Percentiles rank a stretch among this genome's conserved stretches.
Conservation (phyloP, 345 rosid genomes). For the Eutrema japonicum region DNA sequence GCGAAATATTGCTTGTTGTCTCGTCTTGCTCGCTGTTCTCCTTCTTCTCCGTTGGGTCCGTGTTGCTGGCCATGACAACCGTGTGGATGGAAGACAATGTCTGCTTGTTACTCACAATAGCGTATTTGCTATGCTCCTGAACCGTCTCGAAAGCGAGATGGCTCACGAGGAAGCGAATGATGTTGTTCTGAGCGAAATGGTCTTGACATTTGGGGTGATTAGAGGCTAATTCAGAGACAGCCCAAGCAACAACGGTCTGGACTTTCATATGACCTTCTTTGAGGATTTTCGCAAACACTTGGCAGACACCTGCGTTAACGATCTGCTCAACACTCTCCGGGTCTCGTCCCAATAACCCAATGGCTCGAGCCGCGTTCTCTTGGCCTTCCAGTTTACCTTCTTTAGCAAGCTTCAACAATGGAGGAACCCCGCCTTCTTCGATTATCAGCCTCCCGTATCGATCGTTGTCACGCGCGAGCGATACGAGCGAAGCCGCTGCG, state of each 20-base stretch:
- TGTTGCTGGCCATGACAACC: slow-evolving; percentile 54
- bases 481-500: slow-evolving; percentile 77
- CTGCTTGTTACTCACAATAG: slow-evolving; percentile 57
- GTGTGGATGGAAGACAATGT: slow-evolving; percentile 55
- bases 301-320: slow-evolving; percentile 72
- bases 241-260: slow-evolving; percentile 74
- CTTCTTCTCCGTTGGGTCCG: not conserved
- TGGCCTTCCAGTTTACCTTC: slow-evolving; percentile 80
- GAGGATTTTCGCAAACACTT: slow-evolving; percentile 76
- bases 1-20: slow-evolving; percentile 37
- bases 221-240: slow-evolving; percentile 69
- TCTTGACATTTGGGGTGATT: slow-evolving; percentile 71
- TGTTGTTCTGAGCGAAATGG: slow-evolving; percentile 73
- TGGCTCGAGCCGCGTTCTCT: slow-evolving; percentile 81
- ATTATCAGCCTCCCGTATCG: slow-evolving; percentile 74
- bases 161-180: slow-evolving; percentile 73
- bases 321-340: slow-evolving; percentile 80
- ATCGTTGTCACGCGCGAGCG: slow-evolving; percentile 80
- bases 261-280: slow-evolving; percentile 84
- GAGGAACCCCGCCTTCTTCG: slow-evolving; percentile 88
- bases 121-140: slow-evolving; percentile 74
- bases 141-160: slow-evolving; percentile 90
- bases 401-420: slow-evolving; percentile 72
- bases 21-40: slow-evolving; percentile 30
- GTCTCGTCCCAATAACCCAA: slow-evolving; percentile 74